phyloP scores from a whole-genome alignment of 495 filamentous ascomycete species.

The Hypoxylon crocopeplum region DNA sequence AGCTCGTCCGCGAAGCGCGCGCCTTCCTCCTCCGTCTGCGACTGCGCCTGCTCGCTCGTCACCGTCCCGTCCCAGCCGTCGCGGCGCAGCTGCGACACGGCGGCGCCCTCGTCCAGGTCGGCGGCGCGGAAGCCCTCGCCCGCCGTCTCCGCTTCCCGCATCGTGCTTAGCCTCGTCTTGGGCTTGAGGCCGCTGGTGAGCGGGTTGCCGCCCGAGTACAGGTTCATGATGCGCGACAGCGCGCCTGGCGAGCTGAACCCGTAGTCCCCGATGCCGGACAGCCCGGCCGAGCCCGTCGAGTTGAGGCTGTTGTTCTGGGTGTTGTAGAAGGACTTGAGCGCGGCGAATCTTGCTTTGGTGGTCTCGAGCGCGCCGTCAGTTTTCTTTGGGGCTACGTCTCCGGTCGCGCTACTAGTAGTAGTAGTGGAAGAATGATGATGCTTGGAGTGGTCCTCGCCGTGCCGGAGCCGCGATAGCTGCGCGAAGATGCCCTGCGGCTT shows the following conservation, averaged over 20 bases:
- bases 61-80: slow-evolving; percentile 52
- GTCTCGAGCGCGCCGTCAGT: slow-evolving; percentile 25
- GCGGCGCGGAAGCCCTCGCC: slow-evolving; percentile 71
- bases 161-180: slow-evolving; percentile 68
- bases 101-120: slow-evolving; percentile 57
- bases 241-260: slow-evolving; percentile 81
- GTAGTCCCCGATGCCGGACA: slow-evolving; percentile 62
- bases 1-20: slow-evolving; percentile 68
- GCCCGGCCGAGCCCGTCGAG: slow-evolving; percentile 57
- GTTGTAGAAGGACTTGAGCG: slow-evolving; percentile 74
- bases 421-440: no score
- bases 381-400: slow-evolving; percentile 22
- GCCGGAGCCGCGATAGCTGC: slow-evolving; percentile 72
- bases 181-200: slow-evolving; percentile 66
- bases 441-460: slow-evolving; percentile 58
- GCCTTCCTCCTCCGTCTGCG: slow-evolving; percentile 62
- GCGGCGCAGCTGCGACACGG: slow-evolving; percentile 53
- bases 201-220: slow-evolving; percentile 74
- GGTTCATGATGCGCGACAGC: slow-evolving; percentile 85
- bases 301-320: slow-evolving; percentile 68
- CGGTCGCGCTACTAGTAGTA: slow-evolving; percentile 32
- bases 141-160: slow-evolving; percentile 76
- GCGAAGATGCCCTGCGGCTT: slow-evolving; percentile 82
- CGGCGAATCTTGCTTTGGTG: slow-evolving; percentile 57
- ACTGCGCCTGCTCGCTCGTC: slow-evolving; percentile 40